Evolutionary conservation across 2,329 filamentous ascomycete species (phyloP).

Genomic region (Zymoseptoria brevis): DNA sequence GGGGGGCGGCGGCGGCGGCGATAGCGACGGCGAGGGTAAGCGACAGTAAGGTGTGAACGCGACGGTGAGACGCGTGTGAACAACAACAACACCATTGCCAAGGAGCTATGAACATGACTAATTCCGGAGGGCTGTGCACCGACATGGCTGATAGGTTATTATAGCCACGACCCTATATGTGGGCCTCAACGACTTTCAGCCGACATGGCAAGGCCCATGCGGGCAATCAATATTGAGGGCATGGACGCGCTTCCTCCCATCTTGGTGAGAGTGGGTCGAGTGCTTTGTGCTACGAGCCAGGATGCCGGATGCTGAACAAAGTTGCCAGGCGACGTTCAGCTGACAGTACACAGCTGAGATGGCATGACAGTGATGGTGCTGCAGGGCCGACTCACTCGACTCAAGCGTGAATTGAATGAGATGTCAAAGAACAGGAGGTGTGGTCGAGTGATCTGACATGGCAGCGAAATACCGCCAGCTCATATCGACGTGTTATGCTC

Average conservation of each 20-base stretch:
- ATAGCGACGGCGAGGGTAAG: no score
- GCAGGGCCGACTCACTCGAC: not conserved
- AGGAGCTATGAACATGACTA: no score
- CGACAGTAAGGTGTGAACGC: no score
- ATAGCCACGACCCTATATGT: not conserved
- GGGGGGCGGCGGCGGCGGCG: no score
- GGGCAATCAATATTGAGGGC: not conserved
- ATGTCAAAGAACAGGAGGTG: not conserved
- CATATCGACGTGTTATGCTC: not conserved
- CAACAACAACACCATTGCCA: no score
- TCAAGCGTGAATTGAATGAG: not conserved
- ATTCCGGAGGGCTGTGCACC: no score
- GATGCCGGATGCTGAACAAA: not conserved
- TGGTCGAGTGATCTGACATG: not conserved
- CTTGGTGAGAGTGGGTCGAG: not conserved
- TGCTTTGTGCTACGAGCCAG: not conserved
- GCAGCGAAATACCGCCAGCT: not conserved
- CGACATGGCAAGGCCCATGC: not conserved
- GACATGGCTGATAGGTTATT: no score
- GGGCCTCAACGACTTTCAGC: not conserved
- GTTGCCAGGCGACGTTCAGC: not conserved
- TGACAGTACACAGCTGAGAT: not conserved
- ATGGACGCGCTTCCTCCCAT: not conserved
- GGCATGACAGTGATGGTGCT: not conserved
- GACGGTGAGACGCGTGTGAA: no score